phyloP scores from a whole-genome alignment of 176 grass and related monocot genomes.

The Hyparrhenia diplandra region DNA sequence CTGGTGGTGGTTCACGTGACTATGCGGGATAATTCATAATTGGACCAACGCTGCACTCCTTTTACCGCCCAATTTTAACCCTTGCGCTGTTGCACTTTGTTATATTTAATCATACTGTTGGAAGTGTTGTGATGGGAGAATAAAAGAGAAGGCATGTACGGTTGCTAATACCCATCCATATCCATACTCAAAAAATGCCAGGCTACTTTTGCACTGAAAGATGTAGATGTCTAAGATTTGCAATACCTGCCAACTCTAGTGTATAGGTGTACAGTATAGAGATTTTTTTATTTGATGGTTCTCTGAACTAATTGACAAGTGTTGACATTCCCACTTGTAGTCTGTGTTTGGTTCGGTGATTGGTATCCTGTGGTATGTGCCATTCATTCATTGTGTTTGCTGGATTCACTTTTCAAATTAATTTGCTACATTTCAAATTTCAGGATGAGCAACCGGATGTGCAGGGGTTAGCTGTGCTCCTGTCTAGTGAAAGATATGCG shows the following conservation, averaged over 20 bases:
- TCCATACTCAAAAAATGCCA: not conserved
- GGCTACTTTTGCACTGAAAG: not conserved
- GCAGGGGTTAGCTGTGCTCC: slow-evolving; percentile 82
- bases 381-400: not conserved
- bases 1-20: not conserved
- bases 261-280: not conserved
- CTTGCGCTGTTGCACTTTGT: not conserved
- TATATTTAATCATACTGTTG: not conserved
- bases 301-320: not conserved
- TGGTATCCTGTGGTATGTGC: not conserved
- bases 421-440: slow-evolving; percentile 32
- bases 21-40: not conserved
- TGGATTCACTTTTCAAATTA: slow-evolving; percentile 23
- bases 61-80: not conserved
- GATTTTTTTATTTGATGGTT: slow-evolving; percentile 4
- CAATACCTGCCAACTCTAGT: not conserved
- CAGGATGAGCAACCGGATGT: slow-evolving; percentile 97
- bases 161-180: not conserved
- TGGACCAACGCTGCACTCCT: not conserved
- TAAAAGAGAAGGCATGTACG: not conserved
- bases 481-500: slow-evolving; percentile 91
- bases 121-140: not conserved
- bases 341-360: not conserved
- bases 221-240: not conserved
- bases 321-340: not conserved